These are phyloP conservation scores for Komagataella kurtzmanii DNA, from an alignment of 805 yeast species.

Conservation along the genomic window DNA sequence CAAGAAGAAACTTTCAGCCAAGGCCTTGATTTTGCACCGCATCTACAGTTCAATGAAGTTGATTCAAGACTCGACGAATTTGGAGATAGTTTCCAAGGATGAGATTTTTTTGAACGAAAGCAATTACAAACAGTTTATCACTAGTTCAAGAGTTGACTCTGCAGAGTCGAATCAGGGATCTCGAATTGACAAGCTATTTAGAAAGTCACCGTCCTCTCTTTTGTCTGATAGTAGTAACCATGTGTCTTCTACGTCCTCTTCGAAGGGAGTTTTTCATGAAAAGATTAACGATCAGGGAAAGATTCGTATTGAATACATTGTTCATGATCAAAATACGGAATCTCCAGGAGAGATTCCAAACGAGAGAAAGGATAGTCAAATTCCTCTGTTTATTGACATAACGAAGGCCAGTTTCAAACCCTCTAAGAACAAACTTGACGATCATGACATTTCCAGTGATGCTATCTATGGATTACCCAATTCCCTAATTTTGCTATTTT, in stretches of 20 bases:
- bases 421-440: slow-evolving; percentile 29
- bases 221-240: background rate
- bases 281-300: slow-evolving; percentile 31
- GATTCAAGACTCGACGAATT: slow-evolving; percentile 64
- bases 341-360: slow-evolving; percentile 1
- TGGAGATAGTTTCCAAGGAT: slow-evolving; percentile 19
- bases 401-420: slow-evolving; percentile 25
- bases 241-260: slow-evolving; percentile 3
- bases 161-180: background rate
- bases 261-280: slow-evolving; percentile 23
- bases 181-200: background rate
- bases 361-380: slow-evolving; percentile 1
- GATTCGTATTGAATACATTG: slow-evolving; percentile 29
- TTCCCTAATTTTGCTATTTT: slow-evolving; percentile 58
- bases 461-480: slow-evolving; percentile 79
- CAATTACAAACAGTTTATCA: slow-evolving; percentile 19
- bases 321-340: slow-evolving; percentile 15
- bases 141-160: slow-evolving; percentile 7
- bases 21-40: slow-evolving; percentile 67
- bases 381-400: slow-evolving; percentile 28
- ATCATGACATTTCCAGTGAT: slow-evolving; percentile 57
- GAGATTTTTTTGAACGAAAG: slow-evolving; percentile 21
- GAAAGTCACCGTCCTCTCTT: background rate
- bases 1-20: slow-evolving; percentile 55
- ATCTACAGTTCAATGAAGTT: slow-evolving; percentile 64